Base-by-base conservation (phyloP, 768 basidiomycete genomes). In the Boletus sp. region DNA sequence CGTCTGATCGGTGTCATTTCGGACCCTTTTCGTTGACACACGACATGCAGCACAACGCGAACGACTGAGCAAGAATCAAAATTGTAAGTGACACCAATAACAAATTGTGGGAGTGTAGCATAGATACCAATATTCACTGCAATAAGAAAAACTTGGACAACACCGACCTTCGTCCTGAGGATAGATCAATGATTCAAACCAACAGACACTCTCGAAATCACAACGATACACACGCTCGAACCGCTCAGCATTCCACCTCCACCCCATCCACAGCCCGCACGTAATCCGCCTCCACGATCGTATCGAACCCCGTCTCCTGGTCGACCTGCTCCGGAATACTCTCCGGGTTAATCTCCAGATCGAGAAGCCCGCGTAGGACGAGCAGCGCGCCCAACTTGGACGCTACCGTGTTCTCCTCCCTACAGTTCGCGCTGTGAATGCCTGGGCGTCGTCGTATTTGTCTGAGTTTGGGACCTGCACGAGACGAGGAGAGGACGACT, bases 321-420 rank as follows among this genome's bases (percentile, higher is more conserved):
- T 68, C 64, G 15, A 58, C 59, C 57, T 73, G 71, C 35, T 63
- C 55, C 2, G 77, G 74, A 54, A 83, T 72, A 42, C 59, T 66
- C 35, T 77, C 67, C 6, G 70, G 61, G 56, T 79, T 67, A 55
- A 79, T 74, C 32, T 74, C 66, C 32, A 77, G 60, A 36, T 74
- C 80, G 17, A 92, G 79, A 14, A 93, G 70, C 17, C 80, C 79
- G 44, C 81, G 81, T 7, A 93, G 72, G 39, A 93, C 73, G 29
- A 92, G 71, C 29, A 78, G 68, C 1, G 91, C 90, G n/a, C 92
- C 92, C 7, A 80, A 54, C 67, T 94, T 94, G 11, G 87, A 90
- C 15, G 77, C 79, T 4, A 93, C 83, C n/a, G 77, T 70, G 71
- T 92, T 92, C 50, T 79, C 79, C 68, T 91, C 86, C 66, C 74